These are phyloP conservation scores for Myrica gale DNA, from an alignment of 306 rosid species.

Conservation along the genomic window DNA sequence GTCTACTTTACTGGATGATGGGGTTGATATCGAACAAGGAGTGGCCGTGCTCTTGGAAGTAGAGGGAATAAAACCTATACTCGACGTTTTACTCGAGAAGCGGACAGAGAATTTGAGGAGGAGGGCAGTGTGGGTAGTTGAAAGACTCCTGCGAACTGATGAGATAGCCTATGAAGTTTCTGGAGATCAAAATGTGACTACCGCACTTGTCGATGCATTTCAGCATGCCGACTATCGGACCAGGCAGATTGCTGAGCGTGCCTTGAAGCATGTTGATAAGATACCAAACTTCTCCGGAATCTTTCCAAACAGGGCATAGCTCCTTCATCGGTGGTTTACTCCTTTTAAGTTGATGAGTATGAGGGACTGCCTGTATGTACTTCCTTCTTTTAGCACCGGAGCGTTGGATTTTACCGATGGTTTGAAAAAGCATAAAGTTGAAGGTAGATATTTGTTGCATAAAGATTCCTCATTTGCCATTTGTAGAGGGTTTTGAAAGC, in stretches of 20 bases:
- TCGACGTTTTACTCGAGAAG: slow-evolving; percentile 80
- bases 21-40: slow-evolving; percentile 79
- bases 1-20: slow-evolving; percentile 82
- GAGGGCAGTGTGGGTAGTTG: slow-evolving; percentile 90
- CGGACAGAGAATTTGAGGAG: slow-evolving; percentile 77
- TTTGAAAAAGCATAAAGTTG: slow-evolving; percentile 41
- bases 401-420: slow-evolving; percentile 42
- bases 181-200: slow-evolving; percentile 77
- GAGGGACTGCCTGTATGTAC: slow-evolving; percentile 39
- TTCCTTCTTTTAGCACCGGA: slow-evolving; percentile 21
- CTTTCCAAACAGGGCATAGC: slow-evolving; percentile 58
- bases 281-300: slow-evolving; percentile 97
- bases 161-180: slow-evolving; percentile 78
- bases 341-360: slow-evolving; percentile 14
- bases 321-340: slow-evolving; percentile 25
- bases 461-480: slow-evolving; percentile 36
- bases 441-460: slow-evolving; percentile 44
- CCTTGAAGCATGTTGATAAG: slow-evolving; percentile 91
- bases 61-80: slow-evolving; percentile 74
- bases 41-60: slow-evolving; percentile 65
- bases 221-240: slow-evolving; percentile 93
- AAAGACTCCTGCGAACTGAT: slow-evolving; percentile 80
- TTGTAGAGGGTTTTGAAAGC: slow-evolving; percentile 35
- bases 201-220: slow-evolving; percentile 97
- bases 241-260: slow-evolving; percentile 90